Evolutionary conservation across 345 rosid species (phyloP), one percentile per base, ranked within the genome.

Genomic region (Combretum micranthum): DNA sequence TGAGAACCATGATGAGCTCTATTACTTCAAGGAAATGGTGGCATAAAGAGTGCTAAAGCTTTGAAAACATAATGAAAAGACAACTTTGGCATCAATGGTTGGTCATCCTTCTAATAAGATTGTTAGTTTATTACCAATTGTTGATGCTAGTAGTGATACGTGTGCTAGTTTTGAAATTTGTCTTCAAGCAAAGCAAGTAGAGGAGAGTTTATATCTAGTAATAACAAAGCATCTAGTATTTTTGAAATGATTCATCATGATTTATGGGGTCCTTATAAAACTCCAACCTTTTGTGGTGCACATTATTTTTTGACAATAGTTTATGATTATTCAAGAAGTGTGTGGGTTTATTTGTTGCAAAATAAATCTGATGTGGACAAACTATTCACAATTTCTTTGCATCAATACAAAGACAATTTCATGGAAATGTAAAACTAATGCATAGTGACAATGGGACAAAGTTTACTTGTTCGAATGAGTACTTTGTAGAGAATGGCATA

Each of bases 181-280:
- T 21, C 21, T 46, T n/a, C 43, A 7, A 15, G 67, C 53, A 16
- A 68, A 56, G 56, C 55, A 50, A 49, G 1, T 12, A 12, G 3
- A 25, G 5, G 26, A 25, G 26, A 25, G 26, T 25, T 25, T 2
- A 25, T 25, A 2, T 25, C 26, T 25, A 60, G 47, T 42, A 32
- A 19, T 47, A 60, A 26, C 21, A 53, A 37, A 25, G 26, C 15
- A 11, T 16, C 3, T 17, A 1, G n/a, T 16, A 7, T 17, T 17
- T 55, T 63, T 63, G 14, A 63, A 19, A 4, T 47, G 11, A 5
- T 63, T 10, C 61, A 63, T 23, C 14, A 42, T 4, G 49, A 63
- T 22, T 12, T 55, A 32, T 3, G 55, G 54, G 49, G 67, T 8
- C 60, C 21, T 0, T 21, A 47, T 55, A 19, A 21, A 46, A 42